phyloP scores from a whole-genome alignment of 2,329 filamentous ascomycete genomes.

The Daldinia sp. region DNA sequence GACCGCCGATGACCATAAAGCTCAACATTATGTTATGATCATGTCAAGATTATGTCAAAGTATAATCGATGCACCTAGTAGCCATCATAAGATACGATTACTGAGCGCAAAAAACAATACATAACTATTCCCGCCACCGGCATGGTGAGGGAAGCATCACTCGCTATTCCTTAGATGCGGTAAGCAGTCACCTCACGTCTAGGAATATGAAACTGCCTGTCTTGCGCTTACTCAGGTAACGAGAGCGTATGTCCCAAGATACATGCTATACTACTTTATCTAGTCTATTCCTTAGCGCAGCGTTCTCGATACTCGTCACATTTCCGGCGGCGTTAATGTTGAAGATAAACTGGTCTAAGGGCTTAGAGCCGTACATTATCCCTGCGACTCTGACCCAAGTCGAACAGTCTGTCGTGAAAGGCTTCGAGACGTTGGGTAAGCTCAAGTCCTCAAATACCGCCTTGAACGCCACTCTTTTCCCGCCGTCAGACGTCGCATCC shows the following conservation, averaged over 20 bases:
- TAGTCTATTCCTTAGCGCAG: slow-evolving; percentile 39
- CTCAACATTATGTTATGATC: slow-evolving; percentile 1
- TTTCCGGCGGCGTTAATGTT: slow-evolving; percentile 39
- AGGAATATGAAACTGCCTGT: neutral
- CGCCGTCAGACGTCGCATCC: slow-evolving; percentile 36
- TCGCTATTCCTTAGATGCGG: neutral
- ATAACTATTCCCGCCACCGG: neutral
- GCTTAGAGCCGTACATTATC: slow-evolving; percentile 42
- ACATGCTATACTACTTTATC: slow-evolving; percentile 22
- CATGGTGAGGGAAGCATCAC: neutral
- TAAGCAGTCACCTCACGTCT: neutral
- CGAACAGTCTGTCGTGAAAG: slow-evolving; percentile 41
- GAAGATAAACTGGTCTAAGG: slow-evolving; percentile 44
- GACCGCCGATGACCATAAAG: neutral
- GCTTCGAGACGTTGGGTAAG: slow-evolving; percentile 24
- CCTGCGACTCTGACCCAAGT: slow-evolving; percentile 41
- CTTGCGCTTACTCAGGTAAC: neutral
- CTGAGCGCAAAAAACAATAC: neutral
- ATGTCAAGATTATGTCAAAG: neutral
- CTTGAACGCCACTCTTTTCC: slow-evolving; percentile 46
- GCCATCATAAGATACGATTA: neutral
- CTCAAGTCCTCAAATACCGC: slow-evolving; percentile 47
- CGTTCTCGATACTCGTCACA: slow-evolving; percentile 42
- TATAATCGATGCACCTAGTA: neutral
- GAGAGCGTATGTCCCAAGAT: neutral